A percentile compares a stretch with the other conserved stretches of the same genome.
phyloP scores from a whole-genome alignment of 2,329 filamentous ascomycete species.

The Sporothrix inflata region DNA sequence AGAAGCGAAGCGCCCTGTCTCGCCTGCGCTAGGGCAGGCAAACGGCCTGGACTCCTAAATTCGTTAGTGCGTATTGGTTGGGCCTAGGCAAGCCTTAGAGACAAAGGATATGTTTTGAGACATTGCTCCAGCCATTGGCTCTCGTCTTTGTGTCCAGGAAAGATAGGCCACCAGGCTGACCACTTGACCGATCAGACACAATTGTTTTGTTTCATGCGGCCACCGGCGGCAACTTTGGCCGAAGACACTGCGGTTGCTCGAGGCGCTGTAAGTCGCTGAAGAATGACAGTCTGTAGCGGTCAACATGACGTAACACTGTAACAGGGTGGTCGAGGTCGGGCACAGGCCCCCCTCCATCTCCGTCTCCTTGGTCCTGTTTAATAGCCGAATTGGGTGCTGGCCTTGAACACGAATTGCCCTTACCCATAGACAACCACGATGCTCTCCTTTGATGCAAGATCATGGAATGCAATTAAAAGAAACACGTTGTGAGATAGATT shows the following conservation, averaged over 20 bases:
- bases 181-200: not conserved
- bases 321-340: not conserved
- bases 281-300: not conserved
- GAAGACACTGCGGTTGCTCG: not conserved
- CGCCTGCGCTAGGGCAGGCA: not conserved
- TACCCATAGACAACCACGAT: not conserved
- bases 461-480: not conserved
- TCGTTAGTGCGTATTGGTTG: not conserved
- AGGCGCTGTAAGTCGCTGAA: not conserved
- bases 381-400: not conserved
- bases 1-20: not conserved
- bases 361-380: not conserved
- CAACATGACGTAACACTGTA: constrained; percentile 14
- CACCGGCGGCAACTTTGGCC: not conserved
- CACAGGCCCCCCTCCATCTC: not conserved
- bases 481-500: not conserved
- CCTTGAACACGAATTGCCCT: no score
- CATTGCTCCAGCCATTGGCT: not conserved
- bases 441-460: not conserved
- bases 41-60: not conserved
- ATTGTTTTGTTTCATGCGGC: not conserved
- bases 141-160: not conserved
- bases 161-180: not conserved
- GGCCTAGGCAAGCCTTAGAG: not conserved
- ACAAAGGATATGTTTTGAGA: not conserved